Evolutionary conservation across 768 basidiomycete species (phyloP).

Genomic region (Podaxis sp.): DNA sequence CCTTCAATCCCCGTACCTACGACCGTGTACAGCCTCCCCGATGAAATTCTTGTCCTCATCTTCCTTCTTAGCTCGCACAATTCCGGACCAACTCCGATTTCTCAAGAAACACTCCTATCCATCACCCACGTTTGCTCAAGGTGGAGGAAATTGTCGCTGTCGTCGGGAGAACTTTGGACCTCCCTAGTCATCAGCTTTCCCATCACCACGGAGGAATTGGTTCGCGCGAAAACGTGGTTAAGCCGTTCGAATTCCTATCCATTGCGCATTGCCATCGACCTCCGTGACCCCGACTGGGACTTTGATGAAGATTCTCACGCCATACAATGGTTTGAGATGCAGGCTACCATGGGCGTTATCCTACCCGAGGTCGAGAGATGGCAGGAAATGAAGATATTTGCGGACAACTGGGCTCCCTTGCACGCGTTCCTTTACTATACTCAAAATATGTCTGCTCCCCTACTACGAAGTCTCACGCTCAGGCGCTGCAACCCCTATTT

Average conservation of each 20-base stretch:
- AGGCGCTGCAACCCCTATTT: constrained; percentile 61
- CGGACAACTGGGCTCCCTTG: constrained; percentile 62
- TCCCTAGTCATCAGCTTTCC: constrained; percentile 47
- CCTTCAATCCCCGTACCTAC: neutral
- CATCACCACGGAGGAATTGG: constrained; percentile 32
- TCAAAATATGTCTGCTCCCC: constrained; percentile 28
- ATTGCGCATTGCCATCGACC: constrained; percentile 52
- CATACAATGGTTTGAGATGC: constrained; percentile 43
- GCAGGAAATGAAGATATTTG: constrained; percentile 46
- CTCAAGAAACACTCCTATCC: constrained; percentile 16
- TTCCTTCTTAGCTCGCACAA: constrained; percentile 26
- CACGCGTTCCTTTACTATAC: constrained; percentile 48
- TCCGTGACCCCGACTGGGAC: constrained; percentile 56
- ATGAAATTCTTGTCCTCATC: constrained; percentile 34
- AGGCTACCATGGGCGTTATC: constrained; percentile 41
- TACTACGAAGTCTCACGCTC: constrained; percentile 40
- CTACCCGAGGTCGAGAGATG: constrained; percentile 45
- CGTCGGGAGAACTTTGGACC: constrained; percentile 48
- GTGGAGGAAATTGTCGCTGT: constrained; percentile 49
- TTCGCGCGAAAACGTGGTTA: constrained; percentile 36
- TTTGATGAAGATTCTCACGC: constrained; percentile 48
- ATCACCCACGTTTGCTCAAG: constrained; percentile 49
- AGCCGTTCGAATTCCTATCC: constrained; percentile 43
- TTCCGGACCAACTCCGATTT: constrained; percentile 13
- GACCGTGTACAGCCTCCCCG: constrained; percentile 27